Evolutionary conservation across 2,329 filamentous ascomycete species (phyloP).

Genomic region (Elsinoe ampelina): DNA sequence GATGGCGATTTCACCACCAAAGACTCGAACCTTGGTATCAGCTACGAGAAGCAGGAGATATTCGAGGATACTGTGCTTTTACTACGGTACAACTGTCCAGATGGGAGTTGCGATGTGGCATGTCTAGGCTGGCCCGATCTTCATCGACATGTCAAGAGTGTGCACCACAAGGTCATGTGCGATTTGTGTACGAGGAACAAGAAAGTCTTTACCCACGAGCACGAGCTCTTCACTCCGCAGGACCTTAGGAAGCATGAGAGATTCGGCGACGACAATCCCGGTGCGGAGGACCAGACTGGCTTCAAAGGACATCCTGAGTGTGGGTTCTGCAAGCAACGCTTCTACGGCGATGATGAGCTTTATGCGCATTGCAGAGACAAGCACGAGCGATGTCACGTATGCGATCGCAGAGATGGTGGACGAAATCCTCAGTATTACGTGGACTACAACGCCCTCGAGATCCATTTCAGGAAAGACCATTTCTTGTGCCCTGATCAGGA

Average conservation of each 20-base stretch:
- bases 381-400: conserved; percentile 92
- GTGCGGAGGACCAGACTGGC: conserved; percentile 82
- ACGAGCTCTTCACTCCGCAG: conserved; percentile 75
- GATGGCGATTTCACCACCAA: conserved; percentile 62
- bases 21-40: conserved; percentile 82
- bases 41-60: conserved; percentile 80
- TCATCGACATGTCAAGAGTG: conserved; percentile 69
- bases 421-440: conserved; percentile 81
- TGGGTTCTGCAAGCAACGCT: conserved; percentile 81
- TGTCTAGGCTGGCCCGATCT: conserved; percentile 73
- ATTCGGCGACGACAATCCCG: conserved; percentile 81
- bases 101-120: conserved; percentile 72
- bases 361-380: conserved; percentile 88
- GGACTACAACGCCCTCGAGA: conserved; percentile 76
- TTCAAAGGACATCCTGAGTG: conserved; percentile 95
- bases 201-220: conserved; percentile 97
- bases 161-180: conserved; percentile 80
- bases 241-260: conserved; percentile 83
- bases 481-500: conserved; percentile 76
- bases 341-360: conserved; percentile 93
- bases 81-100: conserved; percentile 90
- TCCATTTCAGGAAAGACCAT: conserved; percentile 81
- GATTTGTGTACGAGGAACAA: conserved; percentile 90
- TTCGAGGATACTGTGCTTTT: conserved; percentile 83
- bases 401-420: conserved; percentile 57